Percentiles rank a stretch among this genome's conserved stretches.
phyloP scores from a whole-genome alignment of 2,329 filamentous ascomycete genomes.

The Neonectria ditissima region DNA sequence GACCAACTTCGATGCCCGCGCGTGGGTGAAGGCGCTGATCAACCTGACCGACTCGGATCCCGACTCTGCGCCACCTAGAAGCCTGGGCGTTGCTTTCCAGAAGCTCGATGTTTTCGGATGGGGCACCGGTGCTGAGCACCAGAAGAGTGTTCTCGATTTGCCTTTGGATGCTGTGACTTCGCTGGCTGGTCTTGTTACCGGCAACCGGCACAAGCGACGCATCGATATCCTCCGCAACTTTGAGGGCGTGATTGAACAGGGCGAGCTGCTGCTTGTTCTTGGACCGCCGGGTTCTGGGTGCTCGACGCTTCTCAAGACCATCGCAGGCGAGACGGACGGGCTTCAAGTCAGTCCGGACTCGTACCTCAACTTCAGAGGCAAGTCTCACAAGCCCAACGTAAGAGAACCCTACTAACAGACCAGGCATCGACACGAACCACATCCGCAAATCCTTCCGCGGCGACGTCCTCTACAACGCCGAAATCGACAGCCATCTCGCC shows the following conservation, averaged over 20 bases:
- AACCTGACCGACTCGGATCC: constrained; percentile 43
- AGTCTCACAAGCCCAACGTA: not conserved
- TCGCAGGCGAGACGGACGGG: constrained; percentile 64
- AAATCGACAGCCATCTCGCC: constrained; percentile 73
- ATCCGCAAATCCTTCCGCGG: constrained; percentile 61
- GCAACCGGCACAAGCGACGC: constrained; percentile 14
- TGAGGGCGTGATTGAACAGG: constrained; percentile 46
- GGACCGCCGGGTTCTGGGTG: constrained; percentile 67
- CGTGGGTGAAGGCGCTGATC: constrained; percentile 45
- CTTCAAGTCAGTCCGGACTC: constrained; percentile 39
- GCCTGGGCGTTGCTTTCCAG: constrained; percentile 45
- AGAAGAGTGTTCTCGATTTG: constrained; percentile 41
- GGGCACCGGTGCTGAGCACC: constrained; percentile 39
- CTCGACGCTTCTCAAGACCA: constrained; percentile 68
- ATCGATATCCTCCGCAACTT: constrained; percentile 46
- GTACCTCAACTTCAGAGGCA: constrained; percentile 65
- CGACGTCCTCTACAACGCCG: constrained; percentile 73
- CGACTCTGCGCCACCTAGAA: constrained; percentile 37
- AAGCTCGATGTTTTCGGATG: constrained; percentile 46
- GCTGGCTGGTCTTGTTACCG: constrained; percentile 10
- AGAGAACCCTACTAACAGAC: not conserved
- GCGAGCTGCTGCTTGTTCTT: constrained; percentile 52
- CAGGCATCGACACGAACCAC: constrained; percentile 46
- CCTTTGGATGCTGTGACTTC: constrained; percentile 31
- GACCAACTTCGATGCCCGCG: constrained; percentile 41